Conservation (phyloP, 768 basidiomycete species). For the Agaricus blazei region DNA sequence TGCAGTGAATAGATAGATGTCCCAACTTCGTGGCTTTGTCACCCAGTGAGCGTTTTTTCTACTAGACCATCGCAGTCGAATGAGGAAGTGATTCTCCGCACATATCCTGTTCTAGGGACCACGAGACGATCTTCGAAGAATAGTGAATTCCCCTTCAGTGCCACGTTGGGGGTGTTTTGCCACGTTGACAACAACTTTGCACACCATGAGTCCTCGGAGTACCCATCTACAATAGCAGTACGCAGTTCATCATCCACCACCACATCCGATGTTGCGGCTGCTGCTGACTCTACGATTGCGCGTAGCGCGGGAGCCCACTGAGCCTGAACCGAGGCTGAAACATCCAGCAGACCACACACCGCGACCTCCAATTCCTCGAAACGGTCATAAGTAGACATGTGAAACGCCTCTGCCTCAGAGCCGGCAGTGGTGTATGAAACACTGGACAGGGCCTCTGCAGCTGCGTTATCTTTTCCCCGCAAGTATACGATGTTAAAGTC, state of each 20-base stretch:
- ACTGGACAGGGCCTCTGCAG: constrained; percentile 30
- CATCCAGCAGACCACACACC: background rate
- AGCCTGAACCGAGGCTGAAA: too few species aligned
- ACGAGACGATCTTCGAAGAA: constrained; percentile 19
- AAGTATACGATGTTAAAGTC: constrained; percentile 14
- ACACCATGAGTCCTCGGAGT: background rate
- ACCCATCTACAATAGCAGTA: background rate
- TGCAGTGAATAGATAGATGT: too few species aligned
- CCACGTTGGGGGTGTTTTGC: background rate
- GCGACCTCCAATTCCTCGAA: background rate
- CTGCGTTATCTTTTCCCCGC: constrained; percentile 25
- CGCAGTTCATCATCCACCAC: background rate
- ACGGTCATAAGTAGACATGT: background rate
- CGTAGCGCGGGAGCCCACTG: too few species aligned
- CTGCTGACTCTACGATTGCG: background rate
- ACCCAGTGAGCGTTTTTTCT: background rate
- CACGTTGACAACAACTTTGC: background rate
- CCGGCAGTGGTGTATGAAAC: background rate
- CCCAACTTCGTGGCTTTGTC: too few species aligned
- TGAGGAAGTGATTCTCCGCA: background rate
- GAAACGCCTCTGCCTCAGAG: background rate
- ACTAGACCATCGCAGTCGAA: background rate
- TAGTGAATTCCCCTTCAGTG: constrained; percentile 13
- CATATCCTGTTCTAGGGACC: constrained; percentile 18
- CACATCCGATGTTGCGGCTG: background rate